Percentiles rank a stretch among this genome's conserved stretches.
Conservation (phyloP, 441 rosid genomes). For the Eutrema salsugineum region DNA sequence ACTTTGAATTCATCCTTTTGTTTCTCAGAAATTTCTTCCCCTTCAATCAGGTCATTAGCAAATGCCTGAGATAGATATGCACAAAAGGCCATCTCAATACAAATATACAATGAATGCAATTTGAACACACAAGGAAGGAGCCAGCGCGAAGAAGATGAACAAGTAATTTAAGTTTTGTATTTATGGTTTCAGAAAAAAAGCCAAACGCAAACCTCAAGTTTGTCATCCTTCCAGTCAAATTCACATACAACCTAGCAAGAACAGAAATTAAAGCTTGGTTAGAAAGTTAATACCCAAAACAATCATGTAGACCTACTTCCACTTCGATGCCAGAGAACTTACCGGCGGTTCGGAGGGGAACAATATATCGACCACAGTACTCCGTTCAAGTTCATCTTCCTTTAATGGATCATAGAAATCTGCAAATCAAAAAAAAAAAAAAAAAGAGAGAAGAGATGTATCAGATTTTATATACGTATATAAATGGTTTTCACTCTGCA, state of each 20-base stretch:
- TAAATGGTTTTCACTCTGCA: constrained; percentile 5
- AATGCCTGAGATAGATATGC: constrained; percentile 46
- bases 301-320: neutral
- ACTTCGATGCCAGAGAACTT: constrained; percentile 24
- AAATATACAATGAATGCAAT: too few species aligned
- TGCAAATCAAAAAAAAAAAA: constrained; percentile 34
- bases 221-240: constrained; percentile 93
- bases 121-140: too few species aligned
- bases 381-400: constrained; percentile 86
- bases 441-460: too few species aligned
- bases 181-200: too few species aligned
- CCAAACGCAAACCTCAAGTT: constrained; percentile 43
- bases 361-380: constrained; percentile 65
- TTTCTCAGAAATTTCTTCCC: constrained; percentile 57
- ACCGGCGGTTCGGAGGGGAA: constrained; percentile 86
- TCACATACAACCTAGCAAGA: constrained; percentile 67
- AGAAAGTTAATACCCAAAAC: too few species aligned
- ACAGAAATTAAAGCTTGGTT: too few species aligned
- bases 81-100: too few species aligned
- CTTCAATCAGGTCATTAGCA: constrained; percentile 53
- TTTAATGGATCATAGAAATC: constrained; percentile 88
- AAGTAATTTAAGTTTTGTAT: too few species aligned
- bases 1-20: constrained; percentile 85
- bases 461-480: neutral
- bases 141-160: too few species aligned